phyloP scores from a whole-genome alignment of 1,284 basidiomycete species.

The Filobasidium uniguttulatum region DNA sequence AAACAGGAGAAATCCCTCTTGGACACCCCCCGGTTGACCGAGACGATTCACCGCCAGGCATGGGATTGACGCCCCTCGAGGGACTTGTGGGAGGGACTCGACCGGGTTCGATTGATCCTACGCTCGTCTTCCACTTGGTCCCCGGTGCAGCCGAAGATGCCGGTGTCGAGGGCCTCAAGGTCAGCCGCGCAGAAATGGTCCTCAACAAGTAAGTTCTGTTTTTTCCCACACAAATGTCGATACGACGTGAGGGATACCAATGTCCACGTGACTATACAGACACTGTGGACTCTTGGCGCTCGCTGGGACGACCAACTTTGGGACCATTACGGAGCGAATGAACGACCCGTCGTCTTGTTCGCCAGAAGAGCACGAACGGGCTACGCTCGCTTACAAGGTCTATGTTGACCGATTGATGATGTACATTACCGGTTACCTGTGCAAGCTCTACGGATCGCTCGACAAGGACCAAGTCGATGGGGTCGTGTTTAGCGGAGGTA shows the following conservation, averaged over 20 bases:
- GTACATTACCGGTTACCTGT: constrained; percentile 57
- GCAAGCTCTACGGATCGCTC: constrained; percentile 47
- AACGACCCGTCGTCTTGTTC: constrained; percentile 31
- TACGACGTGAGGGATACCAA: neutral
- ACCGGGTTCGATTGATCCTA: constrained; percentile 64
- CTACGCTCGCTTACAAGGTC: constrained; percentile 54
- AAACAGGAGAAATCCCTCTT: neutral
- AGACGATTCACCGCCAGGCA: constrained; percentile 18
- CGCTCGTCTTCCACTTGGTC: constrained; percentile 72
- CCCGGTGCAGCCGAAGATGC: constrained; percentile 44
- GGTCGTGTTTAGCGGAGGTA: constrained; percentile 71
- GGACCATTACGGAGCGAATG: constrained; percentile 42
- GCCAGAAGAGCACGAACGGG: constrained; percentile 23
- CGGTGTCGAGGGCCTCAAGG: constrained; percentile 43
- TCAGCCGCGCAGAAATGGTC: constrained; percentile 63
- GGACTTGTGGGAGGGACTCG: constrained; percentile 76
- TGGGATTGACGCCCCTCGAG: constrained; percentile 35
- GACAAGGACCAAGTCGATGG: constrained; percentile 47
- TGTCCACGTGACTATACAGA: constrained; percentile 17
- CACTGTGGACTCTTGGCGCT: constrained; percentile 53
- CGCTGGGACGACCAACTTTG: constrained; percentile 63
- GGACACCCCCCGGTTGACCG: no score
- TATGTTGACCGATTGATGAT: constrained; percentile 60
- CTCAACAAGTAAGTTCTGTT: constrained; percentile 50
- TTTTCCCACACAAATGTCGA: neutral